phyloP scores from a whole-genome alignment of 306 rosid species.

The Quercus aquifolioides region DNA sequence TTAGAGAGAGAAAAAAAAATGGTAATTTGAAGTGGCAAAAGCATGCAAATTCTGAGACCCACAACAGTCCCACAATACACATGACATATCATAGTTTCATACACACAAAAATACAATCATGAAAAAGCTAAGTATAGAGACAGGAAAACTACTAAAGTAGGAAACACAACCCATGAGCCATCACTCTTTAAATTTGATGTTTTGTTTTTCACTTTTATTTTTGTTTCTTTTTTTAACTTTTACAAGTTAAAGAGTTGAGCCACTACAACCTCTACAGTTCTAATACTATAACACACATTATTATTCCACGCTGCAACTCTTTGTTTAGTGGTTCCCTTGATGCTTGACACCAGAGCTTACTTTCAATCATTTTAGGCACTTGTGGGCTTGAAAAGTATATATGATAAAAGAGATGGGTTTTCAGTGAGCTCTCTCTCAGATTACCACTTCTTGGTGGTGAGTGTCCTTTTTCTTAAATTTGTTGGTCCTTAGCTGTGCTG shows the following conservation, averaged over 20 bases:
- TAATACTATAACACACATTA: slow-evolving; percentile 19
- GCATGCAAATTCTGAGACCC: slow-evolving; percentile 40
- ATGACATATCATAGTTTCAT: no score
- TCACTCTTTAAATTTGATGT: slow-evolving; percentile 11
- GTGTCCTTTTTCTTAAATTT: slow-evolving; percentile 4
- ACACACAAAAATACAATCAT: slow-evolving; percentile 30
- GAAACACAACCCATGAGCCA: slow-evolving; percentile 39
- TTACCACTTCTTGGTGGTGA: slow-evolving; percentile 32
- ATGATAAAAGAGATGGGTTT: slow-evolving; percentile 37
- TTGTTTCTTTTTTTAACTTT: slow-evolving; percentile 30
- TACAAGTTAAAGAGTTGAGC: slow-evolving; percentile 30
- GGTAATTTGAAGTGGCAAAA: slow-evolving; percentile 26
- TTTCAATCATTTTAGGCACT: slow-evolving; percentile 46
- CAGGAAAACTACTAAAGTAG: slow-evolving; percentile 38
- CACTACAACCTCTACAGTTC: background rate
- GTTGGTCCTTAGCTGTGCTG: slow-evolving; percentile 17
- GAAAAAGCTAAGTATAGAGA: slow-evolving; percentile 33
- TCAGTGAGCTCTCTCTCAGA: slow-evolving; percentile 22
- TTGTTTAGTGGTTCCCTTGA: slow-evolving; percentile 68
- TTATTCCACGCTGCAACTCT: slow-evolving; percentile 44
- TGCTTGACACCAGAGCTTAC: slow-evolving; percentile 63
- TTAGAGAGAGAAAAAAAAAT: slow-evolving; percentile 9
- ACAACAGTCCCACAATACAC: slow-evolving; percentile 7
- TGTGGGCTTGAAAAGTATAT: slow-evolving; percentile 22
- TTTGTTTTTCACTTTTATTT: slow-evolving; percentile 17